A percentile compares a stretch with the other conserved stretches of the same genome.
Conservation (phyloP, 495 filamentous ascomycete species). For the Trichocladium uniseriatum region DNA sequence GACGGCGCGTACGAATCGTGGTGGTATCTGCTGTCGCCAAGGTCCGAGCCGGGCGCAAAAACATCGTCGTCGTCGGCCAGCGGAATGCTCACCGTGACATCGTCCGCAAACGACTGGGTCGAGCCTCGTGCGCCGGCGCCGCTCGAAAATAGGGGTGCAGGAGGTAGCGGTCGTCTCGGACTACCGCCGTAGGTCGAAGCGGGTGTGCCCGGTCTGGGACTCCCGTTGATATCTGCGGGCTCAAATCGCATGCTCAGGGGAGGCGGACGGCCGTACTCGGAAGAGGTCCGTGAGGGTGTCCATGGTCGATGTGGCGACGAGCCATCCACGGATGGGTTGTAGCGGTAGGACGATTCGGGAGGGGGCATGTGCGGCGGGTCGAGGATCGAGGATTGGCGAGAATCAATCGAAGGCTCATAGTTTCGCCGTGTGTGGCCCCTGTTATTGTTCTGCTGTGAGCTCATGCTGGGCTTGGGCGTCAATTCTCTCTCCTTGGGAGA, state of each 20-base stretch:
- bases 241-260: conserved; percentile 66
- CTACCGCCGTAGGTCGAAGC: conserved; percentile 79
- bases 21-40: conserved; percentile 32
- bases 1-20: conserved; percentile 59
- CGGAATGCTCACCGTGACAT: conserved; percentile 51
- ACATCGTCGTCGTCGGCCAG: conserved; percentile 60
- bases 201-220: conserved; percentile 81
- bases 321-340: conserved; percentile 22
- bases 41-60: conserved; percentile 55
- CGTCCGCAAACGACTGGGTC: conserved; percentile 34
- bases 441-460: conserved; percentile 31
- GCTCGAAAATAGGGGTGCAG: conserved; percentile 71
- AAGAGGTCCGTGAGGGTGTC: conserved; percentile 52
- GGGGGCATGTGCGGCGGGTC: conserved; percentile 41
- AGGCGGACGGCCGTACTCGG: conserved; percentile 61
- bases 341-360: conserved; percentile 37
- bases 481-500: neutral
- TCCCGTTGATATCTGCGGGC: conserved; percentile 79
- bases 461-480: conserved; percentile 6
- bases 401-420: conserved; percentile 43
- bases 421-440: conserved; percentile 31
- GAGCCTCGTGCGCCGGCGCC: conserved; percentile 25
- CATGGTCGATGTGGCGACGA: conserved; percentile 55
- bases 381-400: conserved; percentile 28
- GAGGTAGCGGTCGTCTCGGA: conserved; percentile 78